Evolutionary conservation across 208 protist genomes (phyloP).

Genomic region (Trypanosoma rangeli): DNA sequence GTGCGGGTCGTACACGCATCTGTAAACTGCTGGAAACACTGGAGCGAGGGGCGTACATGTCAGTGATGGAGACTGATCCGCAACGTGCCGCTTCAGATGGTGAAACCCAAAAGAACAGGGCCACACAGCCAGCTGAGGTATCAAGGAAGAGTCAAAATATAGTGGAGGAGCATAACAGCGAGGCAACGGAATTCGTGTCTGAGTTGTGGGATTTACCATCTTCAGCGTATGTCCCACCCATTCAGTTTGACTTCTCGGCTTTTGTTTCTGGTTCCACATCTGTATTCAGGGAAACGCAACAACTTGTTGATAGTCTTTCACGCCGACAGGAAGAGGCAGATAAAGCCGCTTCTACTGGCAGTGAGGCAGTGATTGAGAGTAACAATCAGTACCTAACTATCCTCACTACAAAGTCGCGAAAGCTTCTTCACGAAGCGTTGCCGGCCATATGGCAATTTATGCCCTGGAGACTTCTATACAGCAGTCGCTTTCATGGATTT

Average conservation of each 20-base stretch:
- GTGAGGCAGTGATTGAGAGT: neutral
- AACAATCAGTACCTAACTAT: constrained; percentile 33
- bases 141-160: neutral
- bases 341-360: neutral
- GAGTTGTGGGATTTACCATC: neutral
- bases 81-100: neutral
- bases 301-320: constrained; percentile 25
- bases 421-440: constrained; percentile 57
- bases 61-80: neutral
- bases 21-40: neutral
- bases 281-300: constrained; percentile 41
- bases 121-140: neutral
- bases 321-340: constrained; percentile 21
- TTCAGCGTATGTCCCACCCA: constrained; percentile 39
- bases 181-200: neutral
- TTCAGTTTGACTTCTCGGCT: constrained; percentile 67
- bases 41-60: neutral
- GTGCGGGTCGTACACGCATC: constrained; percentile 1
- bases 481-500: constrained; percentile 60
- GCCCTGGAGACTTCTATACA: constrained; percentile 76
- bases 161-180: neutral
- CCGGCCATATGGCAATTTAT: constrained; percentile 60
- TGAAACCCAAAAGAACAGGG: neutral
- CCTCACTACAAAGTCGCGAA: constrained; percentile 43
- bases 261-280: constrained; percentile 62